A percentile compares a stretch with the other conserved stretches of the same genome.
phyloP scores from a whole-genome alignment of 176 grass and related monocot genomes.

The Chloris gayana region DNA sequence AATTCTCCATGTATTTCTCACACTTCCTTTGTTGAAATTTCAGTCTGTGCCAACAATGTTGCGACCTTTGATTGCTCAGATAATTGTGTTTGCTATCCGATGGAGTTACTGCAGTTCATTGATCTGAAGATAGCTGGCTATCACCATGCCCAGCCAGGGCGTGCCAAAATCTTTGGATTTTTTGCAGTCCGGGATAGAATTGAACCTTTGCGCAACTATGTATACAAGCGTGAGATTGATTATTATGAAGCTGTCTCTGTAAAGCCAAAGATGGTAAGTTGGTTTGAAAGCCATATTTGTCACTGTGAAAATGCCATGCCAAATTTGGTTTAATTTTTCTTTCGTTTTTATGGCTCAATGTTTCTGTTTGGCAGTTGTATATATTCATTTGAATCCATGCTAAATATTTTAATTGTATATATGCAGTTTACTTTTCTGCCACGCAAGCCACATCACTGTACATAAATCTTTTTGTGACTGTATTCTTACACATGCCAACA shows the following conservation, averaged over 20 bases:
- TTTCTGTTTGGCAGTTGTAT: neutral
- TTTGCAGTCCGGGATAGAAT: constrained; percentile 15
- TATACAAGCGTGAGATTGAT: constrained; percentile 29
- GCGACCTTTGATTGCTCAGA: constrained; percentile 23
- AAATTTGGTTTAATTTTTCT: neutral
- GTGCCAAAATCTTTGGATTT: constrained; percentile 38
- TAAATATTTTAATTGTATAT: neutral
- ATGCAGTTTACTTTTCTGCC: neutral
- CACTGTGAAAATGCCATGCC: neutral
- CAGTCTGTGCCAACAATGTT: neutral
- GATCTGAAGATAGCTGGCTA: constrained; percentile 39
- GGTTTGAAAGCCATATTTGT: neutral
- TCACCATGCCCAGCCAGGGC: constrained; percentile 14
- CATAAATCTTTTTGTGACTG: neutral
- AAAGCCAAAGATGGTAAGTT: neutral
- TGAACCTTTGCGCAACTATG: constrained; percentile 42
- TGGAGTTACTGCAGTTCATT: constrained; percentile 22
- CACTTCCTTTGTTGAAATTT: neutral
- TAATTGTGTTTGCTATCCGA: neutral
- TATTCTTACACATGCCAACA: neutral
- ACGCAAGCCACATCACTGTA: neutral
- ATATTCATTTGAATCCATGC: neutral
- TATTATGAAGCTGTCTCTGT: constrained; percentile 26
- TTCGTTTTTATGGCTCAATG: neutral
- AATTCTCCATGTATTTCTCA: neutral